Evolutionary conservation across 306 rosid species (phyloP).

Genomic region (Mimosa bimucronata): DNA sequence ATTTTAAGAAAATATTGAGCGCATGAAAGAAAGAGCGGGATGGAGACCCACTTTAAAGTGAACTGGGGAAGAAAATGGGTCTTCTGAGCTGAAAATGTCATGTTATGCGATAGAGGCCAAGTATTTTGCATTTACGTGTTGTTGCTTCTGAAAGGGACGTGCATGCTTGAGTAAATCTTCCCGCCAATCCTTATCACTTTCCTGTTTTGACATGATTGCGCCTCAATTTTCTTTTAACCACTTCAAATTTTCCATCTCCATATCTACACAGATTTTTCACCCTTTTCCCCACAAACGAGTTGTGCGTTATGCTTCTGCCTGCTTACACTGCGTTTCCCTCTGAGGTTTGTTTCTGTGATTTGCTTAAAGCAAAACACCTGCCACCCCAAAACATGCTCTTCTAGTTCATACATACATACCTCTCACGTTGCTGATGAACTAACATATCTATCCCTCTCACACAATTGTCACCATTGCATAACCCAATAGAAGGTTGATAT

Average conservation of each 20-base stretch:
- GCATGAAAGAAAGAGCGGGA: not conserved
- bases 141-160: not conserved
- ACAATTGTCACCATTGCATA: too few relatives aligned
- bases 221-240: not conserved
- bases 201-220: not conserved
- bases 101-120: not conserved
- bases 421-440: too few relatives aligned
- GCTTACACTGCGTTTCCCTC: too few relatives aligned
- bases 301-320: too few relatives aligned
- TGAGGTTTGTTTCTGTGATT: too few relatives aligned
- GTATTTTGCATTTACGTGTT: not conserved
- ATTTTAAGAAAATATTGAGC: not conserved
- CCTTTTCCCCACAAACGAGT: too few relatives aligned
- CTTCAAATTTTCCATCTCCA: not conserved
- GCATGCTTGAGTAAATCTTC: not conserved
- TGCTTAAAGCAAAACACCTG: too few relatives aligned
- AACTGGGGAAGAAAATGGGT: constrained; percentile 27
- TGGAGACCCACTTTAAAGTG: constrained; percentile 1
- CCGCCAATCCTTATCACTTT: not conserved
- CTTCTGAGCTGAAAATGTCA: not conserved
- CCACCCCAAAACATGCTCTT: too few relatives aligned
- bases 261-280: too few relatives aligned
- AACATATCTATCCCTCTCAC: too few relatives aligned
- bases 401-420: too few relatives aligned
- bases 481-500: too few relatives aligned